These are phyloP conservation scores for Syzygium malaccense DNA, from an alignment of 441 rosid species.

Conservation along the genomic window DNA sequence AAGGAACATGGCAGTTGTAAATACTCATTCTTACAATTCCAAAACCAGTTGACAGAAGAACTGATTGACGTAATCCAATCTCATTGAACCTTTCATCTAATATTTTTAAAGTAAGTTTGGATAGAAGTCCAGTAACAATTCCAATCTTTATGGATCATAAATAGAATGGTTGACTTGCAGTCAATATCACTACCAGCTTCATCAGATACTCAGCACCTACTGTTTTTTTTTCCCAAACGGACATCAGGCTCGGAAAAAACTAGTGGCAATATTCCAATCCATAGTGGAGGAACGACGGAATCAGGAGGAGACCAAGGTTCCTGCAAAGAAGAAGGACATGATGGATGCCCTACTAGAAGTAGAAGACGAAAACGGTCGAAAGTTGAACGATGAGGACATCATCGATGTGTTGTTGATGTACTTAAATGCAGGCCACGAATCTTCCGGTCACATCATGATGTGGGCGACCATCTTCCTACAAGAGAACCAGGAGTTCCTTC, in stretches of 20 bases:
- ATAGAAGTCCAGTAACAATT: neutral
- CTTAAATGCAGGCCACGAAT: constrained; percentile 88
- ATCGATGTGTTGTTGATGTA: constrained; percentile 75
- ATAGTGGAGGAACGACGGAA: constrained; percentile 40
- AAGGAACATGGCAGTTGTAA: neutral
- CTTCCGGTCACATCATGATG: constrained; percentile 82
- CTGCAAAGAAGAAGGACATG: constrained; percentile 52
- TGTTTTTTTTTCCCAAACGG: neutral
- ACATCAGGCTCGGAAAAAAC: constrained; percentile 64
- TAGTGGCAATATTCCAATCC: constrained; percentile 49
- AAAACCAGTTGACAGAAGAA: neutral
- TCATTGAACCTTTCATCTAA: neutral
- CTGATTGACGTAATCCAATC: neutral
- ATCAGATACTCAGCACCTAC: neutral
- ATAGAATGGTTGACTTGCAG: neutral
- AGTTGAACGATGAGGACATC: constrained; percentile 58
- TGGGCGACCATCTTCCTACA: constrained; percentile 70
- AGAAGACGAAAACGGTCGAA: constrained; percentile 60
- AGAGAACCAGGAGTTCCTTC: constrained; percentile 41
- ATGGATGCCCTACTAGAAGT: constrained; percentile 60
- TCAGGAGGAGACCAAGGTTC: constrained; percentile 6
- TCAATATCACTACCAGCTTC: neutral
- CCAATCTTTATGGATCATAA: neutral
- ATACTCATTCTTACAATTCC: neutral
- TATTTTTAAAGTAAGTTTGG: neutral